Evolutionary conservation across 768 basidiomycete species (phyloP), one percentile per base, ranked within the genome.

Genomic region (Hygrocybe coccinea): DNA sequence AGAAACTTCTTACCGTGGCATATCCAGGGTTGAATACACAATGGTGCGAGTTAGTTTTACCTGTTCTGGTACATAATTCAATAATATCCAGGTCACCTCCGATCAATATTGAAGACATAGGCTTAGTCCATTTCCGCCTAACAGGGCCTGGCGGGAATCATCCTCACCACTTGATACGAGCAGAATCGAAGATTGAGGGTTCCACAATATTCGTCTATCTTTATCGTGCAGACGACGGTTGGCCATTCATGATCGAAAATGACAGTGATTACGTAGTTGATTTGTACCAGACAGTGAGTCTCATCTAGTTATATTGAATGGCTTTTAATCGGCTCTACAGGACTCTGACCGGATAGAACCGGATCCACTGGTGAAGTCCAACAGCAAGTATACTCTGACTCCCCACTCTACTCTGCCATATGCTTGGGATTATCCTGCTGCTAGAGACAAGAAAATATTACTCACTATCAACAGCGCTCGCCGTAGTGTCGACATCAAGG

Each of bases 361-460:
- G 38, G 57, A 57, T 29, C 43, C 60, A 63, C n/a, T n/a, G n/a
- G n/a, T n/a, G n/a, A n/a, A n/a, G n/a, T 63, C 78, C 36, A 62
- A 69, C 43, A 71, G 73, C 22, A 62, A 61, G 11, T 93, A 94
- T 69, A 75, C 71, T n/a, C 67, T 95, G 2, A 64, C 71, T 5
- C 76, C 83, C 9, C 81, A 79, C 37, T 73, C 80, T 2, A 76
- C 73, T 14, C 67, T 79, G 44, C 73, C 81, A 33, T 99, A 97
- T 66, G 89, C 94, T 4, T 99, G 95, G 95, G 97, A 99, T 65
- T 83, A 79, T 56, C 97, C 97, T 6, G 89, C 93, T 2, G 85
- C 86, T 1, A 75, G 76, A 45, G 85, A 88, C 61, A 98, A 95
- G 72, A 85, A 83, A 59, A 74, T 99, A 22, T 68, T 83, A 35